phyloP scores from a whole-genome alignment of 2,329 filamentous ascomycete genomes.

The Diaporthe velutina region DNA sequence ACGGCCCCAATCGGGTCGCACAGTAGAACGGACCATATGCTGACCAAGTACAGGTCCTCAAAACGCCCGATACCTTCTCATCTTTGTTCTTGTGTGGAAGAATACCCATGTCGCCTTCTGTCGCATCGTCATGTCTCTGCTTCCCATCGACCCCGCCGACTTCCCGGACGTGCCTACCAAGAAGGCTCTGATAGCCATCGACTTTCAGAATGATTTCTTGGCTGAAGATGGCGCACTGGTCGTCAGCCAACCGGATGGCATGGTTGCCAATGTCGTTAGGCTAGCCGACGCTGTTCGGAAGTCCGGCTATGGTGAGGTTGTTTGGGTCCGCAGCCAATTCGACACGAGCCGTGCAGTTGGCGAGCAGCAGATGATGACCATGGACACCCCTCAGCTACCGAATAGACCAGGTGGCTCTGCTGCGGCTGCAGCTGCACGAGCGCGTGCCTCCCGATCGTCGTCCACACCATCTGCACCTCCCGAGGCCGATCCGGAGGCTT shows the following conservation, averaged over 20 bases:
- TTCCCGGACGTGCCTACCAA: conserved; percentile 70
- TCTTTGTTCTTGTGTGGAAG: conserved; percentile 18
- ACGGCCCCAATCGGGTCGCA: conserved; percentile 5
- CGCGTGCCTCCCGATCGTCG: conserved; percentile 44
- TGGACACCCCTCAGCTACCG: conserved; percentile 48
- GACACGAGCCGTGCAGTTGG: conserved; percentile 70
- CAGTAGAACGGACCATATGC: conserved; percentile 20
- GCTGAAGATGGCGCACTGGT: conserved; percentile 75
- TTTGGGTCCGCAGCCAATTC: conserved; percentile 88
- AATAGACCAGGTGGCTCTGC: conserved; percentile 39
- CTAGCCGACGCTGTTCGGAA: conserved; percentile 81
- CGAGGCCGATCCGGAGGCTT: conserved; percentile 54
- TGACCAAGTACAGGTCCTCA: conserved; percentile 19
- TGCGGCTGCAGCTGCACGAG: conserved; percentile 42
- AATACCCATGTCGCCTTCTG: conserved; percentile 30
- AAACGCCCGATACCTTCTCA: conserved; percentile 11
- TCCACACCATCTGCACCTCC: neutral
- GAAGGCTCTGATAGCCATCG: conserved; percentile 83
- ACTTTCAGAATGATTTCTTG: conserved; percentile 93
- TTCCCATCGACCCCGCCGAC: conserved; percentile 67
- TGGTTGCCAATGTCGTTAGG: conserved; percentile 74
- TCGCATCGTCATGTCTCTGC: conserved; percentile 51
- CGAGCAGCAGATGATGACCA: conserved; percentile 63
- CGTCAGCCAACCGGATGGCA: conserved; percentile 72
- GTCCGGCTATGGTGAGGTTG: conserved; percentile 75